Base-by-base conservation (phyloP, 345 rosid species). In the Citrus sp. region DNA sequence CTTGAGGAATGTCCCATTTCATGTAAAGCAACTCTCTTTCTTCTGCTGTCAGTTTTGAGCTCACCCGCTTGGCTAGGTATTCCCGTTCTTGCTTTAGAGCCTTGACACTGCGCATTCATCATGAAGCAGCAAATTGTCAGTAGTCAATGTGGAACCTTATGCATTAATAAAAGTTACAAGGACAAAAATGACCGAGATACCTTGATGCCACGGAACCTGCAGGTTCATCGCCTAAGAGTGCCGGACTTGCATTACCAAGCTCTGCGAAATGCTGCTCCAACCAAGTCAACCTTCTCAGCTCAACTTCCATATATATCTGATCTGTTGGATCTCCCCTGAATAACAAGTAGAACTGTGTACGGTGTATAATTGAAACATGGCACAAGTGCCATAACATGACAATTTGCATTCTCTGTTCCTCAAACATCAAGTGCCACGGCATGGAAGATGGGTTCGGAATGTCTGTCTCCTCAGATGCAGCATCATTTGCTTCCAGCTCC, bases 311-410 rank as follows among this genome's bases (percentile, higher is more conserved):
- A 74, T 95, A 95, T 77, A 95, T 93, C 85, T 92, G 90, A 80
- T 95, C 97, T 6, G 90, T 82, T 12, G 91, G 90, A 12, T 95
- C 98, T 81, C 99, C 98, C 79, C 80, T 85, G 80, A 95, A 95
- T 54, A 95, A 56, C 89, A 91, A 81, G 82, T 88, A 95, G 78
- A 95, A 95, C 42, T 93, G 98, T 35, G 98, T 93, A 37, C 97
- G 91, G 77, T 93, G 99, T 32, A 95, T 80, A n/a, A 93, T 82
- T 25, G 99, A 91, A 72, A 92, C 96, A 80, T 95, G 99, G 86
- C 99, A 95, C 68, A 95, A 80, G 81, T 95, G 98, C 99, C 99
- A 95, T 79, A 95, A 80, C 99, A 95, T 95, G 78, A 95, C 80
- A 37, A 95, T 93, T 74, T 93, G 96, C 87, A 84, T 92, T 83